These are phyloP conservation scores for Solanum medicagineum DNA, from an alignment of 257 asterid genomes.

Conservation along the genomic window DNA sequence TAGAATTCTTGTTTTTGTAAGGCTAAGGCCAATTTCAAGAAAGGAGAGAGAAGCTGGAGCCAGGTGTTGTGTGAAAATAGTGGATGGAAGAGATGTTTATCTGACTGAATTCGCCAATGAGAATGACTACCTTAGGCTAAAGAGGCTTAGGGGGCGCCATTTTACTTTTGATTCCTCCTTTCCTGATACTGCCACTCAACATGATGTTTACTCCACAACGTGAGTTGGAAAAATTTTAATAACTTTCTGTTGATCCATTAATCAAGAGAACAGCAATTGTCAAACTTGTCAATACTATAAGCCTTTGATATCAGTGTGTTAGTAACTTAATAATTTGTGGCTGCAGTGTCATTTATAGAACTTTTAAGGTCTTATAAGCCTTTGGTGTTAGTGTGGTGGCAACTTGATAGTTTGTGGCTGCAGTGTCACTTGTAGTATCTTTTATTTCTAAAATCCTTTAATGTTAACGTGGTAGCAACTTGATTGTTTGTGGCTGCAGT, in stretches of 20 bases:
- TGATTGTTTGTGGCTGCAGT: not conserved
- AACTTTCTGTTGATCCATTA: not conserved
- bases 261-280: not conserved
- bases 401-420: not conserved
- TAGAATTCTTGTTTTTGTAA: conserved; percentile 58
- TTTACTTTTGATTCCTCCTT: conserved; percentile 55
- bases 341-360: not conserved
- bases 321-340: not conserved
- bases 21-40: conserved; percentile 49
- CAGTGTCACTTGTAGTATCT: not conserved
- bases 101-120: conserved; percentile 38
- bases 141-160: conserved; percentile 51
- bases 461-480: not conserved
- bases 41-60: conserved; percentile 54
- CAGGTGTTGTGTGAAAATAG: conserved; percentile 40
- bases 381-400: not conserved
- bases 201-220: conserved; percentile 49
- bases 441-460: not conserved
- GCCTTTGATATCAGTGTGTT: not conserved
- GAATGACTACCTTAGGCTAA: conserved; percentile 47
- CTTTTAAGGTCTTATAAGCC: not conserved
- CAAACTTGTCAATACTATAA: not conserved
- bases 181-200: conserved; percentile 44
- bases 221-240: conserved; percentile 11
- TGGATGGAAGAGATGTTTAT: conserved; percentile 42